These are phyloP conservation scores for Ophiostoma pallidulum DNA, from an alignment of 2,329 filamentous ascomycete species.

Conservation along the genomic window DNA sequence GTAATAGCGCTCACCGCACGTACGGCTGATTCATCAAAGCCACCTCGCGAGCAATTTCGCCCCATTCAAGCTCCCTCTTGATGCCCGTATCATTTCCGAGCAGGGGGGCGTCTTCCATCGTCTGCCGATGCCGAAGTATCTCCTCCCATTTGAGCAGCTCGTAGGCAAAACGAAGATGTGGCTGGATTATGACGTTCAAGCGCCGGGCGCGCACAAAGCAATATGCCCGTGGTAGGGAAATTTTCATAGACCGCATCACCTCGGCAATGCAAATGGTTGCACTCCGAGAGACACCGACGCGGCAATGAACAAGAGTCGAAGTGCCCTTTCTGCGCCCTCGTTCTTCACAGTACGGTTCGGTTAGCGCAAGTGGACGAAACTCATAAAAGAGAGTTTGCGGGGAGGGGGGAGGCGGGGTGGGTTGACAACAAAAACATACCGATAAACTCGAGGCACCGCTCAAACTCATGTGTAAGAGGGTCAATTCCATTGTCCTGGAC, in stretches of 20 bases:
- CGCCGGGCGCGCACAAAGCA: constrained; percentile 89
- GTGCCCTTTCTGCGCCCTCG: constrained; percentile 66
- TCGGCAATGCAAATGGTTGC: constrained; percentile 99
- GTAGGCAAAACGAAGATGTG: constrained; percentile 88
- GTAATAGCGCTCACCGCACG: constrained; percentile 43
- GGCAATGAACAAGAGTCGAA: constrained; percentile 89
- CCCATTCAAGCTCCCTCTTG: constrained; percentile 83
- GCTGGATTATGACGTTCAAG: constrained; percentile 96
- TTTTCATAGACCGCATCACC: constrained; percentile 72
- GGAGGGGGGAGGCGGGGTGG: no score
- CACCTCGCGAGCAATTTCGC: constrained; percentile 77
- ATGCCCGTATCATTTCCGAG: constrained; percentile 25
- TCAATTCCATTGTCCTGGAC: constrained; percentile 98
- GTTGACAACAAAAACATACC: constrained; percentile 59
- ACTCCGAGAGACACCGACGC: constrained; percentile 88
- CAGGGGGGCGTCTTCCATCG: no score
- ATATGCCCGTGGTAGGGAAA: constrained; percentile 88
- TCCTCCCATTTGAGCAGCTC: constrained; percentile 97
- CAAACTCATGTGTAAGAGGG: constrained; percentile 76
- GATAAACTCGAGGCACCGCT: constrained; percentile 81
- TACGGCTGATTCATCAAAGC: constrained; percentile 95
- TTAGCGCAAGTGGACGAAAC: constrained; percentile 9
- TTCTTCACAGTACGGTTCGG: constrained; percentile 45
- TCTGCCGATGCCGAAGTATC: constrained; percentile 42
- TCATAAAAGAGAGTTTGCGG: no score